Conservation (phyloP, 2,329 filamentous ascomycete species). For the Paramyrothecium sp. region DNA sequence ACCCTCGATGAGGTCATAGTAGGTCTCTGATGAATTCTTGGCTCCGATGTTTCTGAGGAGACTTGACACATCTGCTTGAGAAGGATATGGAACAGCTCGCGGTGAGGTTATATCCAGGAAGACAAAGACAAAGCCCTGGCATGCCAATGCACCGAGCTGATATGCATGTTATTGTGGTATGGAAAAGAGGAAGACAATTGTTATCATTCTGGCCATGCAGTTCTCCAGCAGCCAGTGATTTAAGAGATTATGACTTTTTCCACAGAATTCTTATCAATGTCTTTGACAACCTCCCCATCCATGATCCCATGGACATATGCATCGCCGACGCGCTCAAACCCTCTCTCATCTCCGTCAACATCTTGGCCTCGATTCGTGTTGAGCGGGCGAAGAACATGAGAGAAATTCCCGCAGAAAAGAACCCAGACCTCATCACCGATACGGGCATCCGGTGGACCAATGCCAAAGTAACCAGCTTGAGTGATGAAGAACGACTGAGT, state of each 20-base stretch:
- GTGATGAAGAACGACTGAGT: not conserved
- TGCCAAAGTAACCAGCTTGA: not conserved
- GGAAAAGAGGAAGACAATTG: too few species aligned
- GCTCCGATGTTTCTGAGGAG: too few species aligned
- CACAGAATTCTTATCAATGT: not conserved
- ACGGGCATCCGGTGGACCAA: not conserved
- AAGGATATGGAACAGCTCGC: too few species aligned
- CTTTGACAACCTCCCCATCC: not conserved
- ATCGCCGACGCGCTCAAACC: not conserved
- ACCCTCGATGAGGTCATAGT: too few species aligned
- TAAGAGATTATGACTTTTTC: not conserved
- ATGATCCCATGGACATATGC: not conserved
- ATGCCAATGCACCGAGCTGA: too few species aligned
- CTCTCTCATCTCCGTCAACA: not conserved
- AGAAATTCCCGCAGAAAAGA: not conserved
- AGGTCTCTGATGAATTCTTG: too few species aligned
- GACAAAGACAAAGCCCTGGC: too few species aligned
- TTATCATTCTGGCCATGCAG: too few species aligned
- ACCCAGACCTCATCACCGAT: not conserved
- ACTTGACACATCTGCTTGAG: too few species aligned
- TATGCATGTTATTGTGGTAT: too few species aligned
- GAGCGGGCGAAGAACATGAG: not conserved
- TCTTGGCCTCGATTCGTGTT: not conserved
- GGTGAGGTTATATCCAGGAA: too few species aligned
- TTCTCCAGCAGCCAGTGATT: too few species aligned